These are phyloP conservation scores for Boletellus ananiceps DNA, from an alignment of 768 basidiomycete species.

Conservation along the genomic window DNA sequence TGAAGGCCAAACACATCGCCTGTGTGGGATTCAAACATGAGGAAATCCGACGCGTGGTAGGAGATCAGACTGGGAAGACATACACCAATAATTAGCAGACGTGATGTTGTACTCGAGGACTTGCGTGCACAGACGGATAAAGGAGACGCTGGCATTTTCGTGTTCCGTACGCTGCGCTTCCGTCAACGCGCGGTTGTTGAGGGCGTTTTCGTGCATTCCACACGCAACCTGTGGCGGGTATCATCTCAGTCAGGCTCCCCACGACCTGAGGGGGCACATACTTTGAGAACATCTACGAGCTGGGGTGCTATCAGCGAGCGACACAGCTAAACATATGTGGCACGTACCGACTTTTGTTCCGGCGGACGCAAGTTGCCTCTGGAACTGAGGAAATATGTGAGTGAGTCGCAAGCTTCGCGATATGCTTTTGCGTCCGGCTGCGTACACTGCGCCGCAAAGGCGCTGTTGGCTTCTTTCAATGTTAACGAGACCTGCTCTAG, in stretches of 20 bases:
- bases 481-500: constrained; percentile 1
- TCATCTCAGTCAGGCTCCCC: not conserved
- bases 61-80: not conserved
- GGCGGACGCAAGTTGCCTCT: not conserved
- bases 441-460: constrained; percentile 13
- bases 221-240: constrained; percentile 13
- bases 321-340: not conserved
- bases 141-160: constrained; percentile 4
- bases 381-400: constrained; percentile 9
- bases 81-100: constrained; percentile 7
- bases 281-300: constrained; percentile 20
- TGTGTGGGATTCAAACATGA: constrained; percentile 6
- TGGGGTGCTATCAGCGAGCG: constrained; percentile 5
- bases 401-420: constrained; percentile 6
- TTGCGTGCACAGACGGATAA: constrained; percentile 5
- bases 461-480: constrained; percentile 11
- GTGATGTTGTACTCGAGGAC: not conserved
- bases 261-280: not conserved
- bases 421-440: constrained; percentile 10
- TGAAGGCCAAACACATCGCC: constrained; percentile 4
- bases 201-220: constrained; percentile 23
- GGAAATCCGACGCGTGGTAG: not conserved
- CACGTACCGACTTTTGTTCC: constrained; percentile 15
- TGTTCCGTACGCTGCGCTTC: constrained; percentile 2
- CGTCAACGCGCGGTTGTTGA: constrained; percentile 13